These are phyloP conservation scores for Penicillium canariense DNA, from an alignment of 495 filamentous ascomycete species.

Conservation along the genomic window DNA sequence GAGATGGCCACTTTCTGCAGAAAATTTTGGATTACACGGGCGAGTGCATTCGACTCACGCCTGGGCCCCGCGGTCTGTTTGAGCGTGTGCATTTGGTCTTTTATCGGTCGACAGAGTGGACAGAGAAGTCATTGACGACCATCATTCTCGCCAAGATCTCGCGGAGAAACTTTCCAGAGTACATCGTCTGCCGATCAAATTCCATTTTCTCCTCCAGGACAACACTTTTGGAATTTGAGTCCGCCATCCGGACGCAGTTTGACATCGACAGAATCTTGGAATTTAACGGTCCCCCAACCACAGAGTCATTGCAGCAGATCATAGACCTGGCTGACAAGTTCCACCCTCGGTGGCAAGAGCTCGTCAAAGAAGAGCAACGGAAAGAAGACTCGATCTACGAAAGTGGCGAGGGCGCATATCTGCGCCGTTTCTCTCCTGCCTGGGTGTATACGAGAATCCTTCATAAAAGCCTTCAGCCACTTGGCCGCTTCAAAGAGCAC, in stretches of 20 bases:
- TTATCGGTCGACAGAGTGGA: conserved; percentile 95
- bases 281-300: conserved; percentile 69
- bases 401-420: conserved; percentile 82
- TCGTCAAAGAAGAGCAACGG: conserved; percentile 72
- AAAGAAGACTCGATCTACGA: conserved; percentile 81
- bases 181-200: conserved; percentile 83
- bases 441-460: conserved; percentile 94
- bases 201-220: conserved; percentile 81
- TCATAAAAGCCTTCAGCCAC: conserved; percentile 79
- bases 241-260: conserved; percentile 78
- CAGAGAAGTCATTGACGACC: conserved; percentile 91
- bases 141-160: conserved; percentile 91
- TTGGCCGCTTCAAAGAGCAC: conserved; percentile 80
- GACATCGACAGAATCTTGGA: conserved; percentile 82
- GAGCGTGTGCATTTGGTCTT: conserved; percentile 94
- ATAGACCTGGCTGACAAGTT: conserved; percentile 70
- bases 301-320: conserved; percentile 63
- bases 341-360: conserved; percentile 73
- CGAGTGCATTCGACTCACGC: conserved; percentile 76
- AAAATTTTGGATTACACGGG: conserved; percentile 83
- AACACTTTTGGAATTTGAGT: conserved; percentile 83
- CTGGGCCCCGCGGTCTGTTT: conserved; percentile 75
- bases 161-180: conserved; percentile 81
- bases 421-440: conserved; percentile 86
- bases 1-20: conserved; percentile 60